Base-by-base conservation (phyloP, 1,284 basidiomycete species). In the Ganoderma boninense region DNA sequence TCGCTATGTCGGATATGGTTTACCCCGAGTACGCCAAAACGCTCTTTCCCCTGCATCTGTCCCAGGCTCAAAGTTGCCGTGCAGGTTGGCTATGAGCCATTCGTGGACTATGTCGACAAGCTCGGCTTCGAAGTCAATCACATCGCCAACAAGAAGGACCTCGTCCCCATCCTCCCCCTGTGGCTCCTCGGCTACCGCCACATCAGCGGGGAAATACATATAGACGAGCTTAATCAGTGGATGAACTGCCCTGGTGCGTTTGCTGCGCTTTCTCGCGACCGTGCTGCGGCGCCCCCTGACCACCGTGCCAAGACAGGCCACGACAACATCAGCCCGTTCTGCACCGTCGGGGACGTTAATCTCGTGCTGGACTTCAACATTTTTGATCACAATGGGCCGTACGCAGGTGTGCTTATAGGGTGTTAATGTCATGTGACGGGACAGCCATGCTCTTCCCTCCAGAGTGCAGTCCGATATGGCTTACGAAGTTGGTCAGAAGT, bases 171-270 rank as follows among this genome's bases (percentile, higher is more conserved):
- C 65, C 54, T 77, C 7, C 70, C 73, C 57, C 86, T 86, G 7
- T 43, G 76, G 40, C 69, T 71, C 77, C 71, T 90, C 46, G 89
- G 84, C 1, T 92, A 80, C 78, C 82, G 82, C n/a, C 91, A 92
- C 71, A 82, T 87, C 0, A 80, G 82, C 1, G 90, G 90, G 1
- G 90, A 92, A 77, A 81, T 87, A 13, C 90, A 91, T 72, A 90
- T 91, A 60, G 70, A 83, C 66, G 83, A 84, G 44, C 80, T 80
- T 0, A 81, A 79, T 4, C 78, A 80, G 29, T 91, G 89, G 88
- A 80, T 79, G 23, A 71, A 75, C 0, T 89, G 88, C 71, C 81
- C 86, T 0, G 88, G 87, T 75, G 35, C n/a, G 59, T 62, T 23
- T 59, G 35, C 46, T 23, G 1, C 38, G 32, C 11, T 10, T 60